These are phyloP conservation scores for Fusarium domesticum DNA, from an alignment of 2,329 filamentous ascomycete genomes.

Conservation along the genomic window DNA sequence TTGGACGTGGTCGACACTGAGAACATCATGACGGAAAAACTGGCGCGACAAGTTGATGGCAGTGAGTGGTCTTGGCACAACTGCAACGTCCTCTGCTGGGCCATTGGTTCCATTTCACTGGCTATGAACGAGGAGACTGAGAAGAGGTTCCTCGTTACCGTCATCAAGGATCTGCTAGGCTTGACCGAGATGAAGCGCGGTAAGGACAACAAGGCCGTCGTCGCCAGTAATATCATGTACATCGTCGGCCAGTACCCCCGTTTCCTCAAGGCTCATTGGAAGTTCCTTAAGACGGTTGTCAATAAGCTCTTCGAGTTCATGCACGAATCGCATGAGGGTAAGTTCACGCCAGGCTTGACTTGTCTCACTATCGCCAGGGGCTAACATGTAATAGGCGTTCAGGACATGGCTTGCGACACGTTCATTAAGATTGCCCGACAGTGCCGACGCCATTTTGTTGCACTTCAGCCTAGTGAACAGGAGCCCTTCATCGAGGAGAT, in stretches of 20 bases:
- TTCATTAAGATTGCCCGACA: slow-evolving; percentile 99
- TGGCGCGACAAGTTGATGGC: slow-evolving; percentile 91
- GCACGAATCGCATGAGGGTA: slow-evolving; percentile 98
- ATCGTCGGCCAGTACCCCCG: slow-evolving; percentile 98
- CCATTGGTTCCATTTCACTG: slow-evolving; percentile 95
- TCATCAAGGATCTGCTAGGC: slow-evolving; percentile 96
- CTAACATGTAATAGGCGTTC: slow-evolving; percentile 61
- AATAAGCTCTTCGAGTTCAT: slow-evolving; percentile 99
- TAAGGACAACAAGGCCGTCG: slow-evolving; percentile 99
- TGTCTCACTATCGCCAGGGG: slow-evolving; percentile 23
- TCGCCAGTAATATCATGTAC: slow-evolving; percentile 99
- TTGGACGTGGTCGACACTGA: slow-evolving; percentile 96
- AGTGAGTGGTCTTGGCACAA: slow-evolving; percentile 99
- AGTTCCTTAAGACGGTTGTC: slow-evolving; percentile 98
- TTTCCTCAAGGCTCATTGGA: slow-evolving; percentile 99
- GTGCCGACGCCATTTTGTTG: slow-evolving; percentile 95
- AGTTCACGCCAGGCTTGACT: slow-evolving; percentile 25
- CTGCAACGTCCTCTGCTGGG: slow-evolving; percentile 99
- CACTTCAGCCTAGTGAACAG: slow-evolving; percentile 86
- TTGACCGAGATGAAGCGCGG: slow-evolving; percentile 99
- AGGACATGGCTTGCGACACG: slow-evolving; percentile 99
- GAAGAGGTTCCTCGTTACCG: slow-evolving; percentile 95
- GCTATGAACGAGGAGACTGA: slow-evolving; percentile 99
- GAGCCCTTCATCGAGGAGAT: slow-evolving; percentile 99
- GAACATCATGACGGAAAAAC: slow-evolving; percentile 98